phyloP scores from a whole-genome alignment of 306 rosid genomes.

The Quercus variabilis region DNA sequence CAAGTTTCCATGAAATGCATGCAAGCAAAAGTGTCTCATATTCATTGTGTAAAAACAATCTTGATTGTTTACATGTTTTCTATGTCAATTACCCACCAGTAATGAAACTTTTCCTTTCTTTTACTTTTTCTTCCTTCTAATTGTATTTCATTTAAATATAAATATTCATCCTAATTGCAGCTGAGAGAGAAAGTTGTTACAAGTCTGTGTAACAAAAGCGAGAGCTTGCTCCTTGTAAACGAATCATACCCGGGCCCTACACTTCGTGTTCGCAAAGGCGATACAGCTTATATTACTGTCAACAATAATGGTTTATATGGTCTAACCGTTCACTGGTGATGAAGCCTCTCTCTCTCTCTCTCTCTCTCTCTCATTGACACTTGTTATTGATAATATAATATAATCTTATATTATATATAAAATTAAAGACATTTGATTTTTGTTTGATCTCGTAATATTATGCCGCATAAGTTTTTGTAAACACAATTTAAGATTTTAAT shows the following conservation, averaged over 20 bases:
- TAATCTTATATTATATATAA: too few relatives aligned
- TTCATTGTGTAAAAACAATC: too few relatives aligned
- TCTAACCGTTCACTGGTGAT: constrained; percentile 32
- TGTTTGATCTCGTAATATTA: too few relatives aligned
- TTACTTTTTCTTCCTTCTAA: neutral
- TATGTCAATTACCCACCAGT: too few relatives aligned
- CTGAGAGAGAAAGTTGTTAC: neutral
- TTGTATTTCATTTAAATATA: neutral
- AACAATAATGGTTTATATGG: constrained; percentile 25
- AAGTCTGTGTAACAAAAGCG: constrained; percentile 22
- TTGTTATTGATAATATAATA: too few relatives aligned
- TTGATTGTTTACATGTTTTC: too few relatives aligned
- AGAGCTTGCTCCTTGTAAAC: constrained; percentile 29
- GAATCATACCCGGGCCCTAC: constrained; percentile 30
- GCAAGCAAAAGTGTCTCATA: too few relatives aligned
- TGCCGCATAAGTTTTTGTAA: too few relatives aligned
- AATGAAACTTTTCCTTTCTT: neutral
- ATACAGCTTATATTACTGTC: constrained; percentile 11
- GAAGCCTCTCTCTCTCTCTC: neutral
- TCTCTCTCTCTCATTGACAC: neutral
- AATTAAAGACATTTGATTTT: too few relatives aligned
- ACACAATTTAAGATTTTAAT: too few relatives aligned
- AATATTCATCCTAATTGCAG: neutral
- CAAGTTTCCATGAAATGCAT: too few relatives aligned
- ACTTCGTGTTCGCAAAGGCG: constrained; percentile 14